phyloP scores from a whole-genome alignment of 306 rosid species.

The Herpetospermum pedunculosum region DNA sequence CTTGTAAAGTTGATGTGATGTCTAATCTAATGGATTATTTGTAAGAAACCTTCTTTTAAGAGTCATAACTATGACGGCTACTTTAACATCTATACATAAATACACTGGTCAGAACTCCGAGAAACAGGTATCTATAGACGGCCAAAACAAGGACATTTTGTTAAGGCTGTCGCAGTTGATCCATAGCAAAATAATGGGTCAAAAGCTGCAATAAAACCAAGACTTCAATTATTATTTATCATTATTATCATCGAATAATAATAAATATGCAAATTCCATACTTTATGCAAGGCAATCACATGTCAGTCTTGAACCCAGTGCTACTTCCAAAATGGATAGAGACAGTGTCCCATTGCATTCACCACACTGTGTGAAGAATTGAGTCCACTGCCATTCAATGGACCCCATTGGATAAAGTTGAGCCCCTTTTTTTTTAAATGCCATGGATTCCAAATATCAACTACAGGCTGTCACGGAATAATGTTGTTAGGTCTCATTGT shows the following conservation, averaged over 20 bases:
- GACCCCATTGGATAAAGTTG: background rate
- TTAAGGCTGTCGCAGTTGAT: background rate
- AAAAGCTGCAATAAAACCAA: background rate
- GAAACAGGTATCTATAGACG: background rate
- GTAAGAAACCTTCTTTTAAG: background rate
- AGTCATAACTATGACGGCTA: background rate
- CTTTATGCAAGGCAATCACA: background rate
- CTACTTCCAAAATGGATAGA: background rate
- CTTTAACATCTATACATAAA: background rate
- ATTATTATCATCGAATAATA: background rate
- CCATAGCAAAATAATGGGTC: background rate
- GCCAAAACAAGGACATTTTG: background rate
- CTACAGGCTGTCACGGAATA: background rate
- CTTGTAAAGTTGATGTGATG: background rate
- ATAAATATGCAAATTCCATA: background rate
- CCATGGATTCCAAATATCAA: background rate
- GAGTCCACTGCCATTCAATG: background rate
- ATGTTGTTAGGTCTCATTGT: too few species aligned
- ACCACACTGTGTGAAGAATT: background rate
- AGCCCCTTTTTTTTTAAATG: background rate
- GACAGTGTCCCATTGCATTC: background rate
- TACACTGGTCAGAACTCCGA: background rate
- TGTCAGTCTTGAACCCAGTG: background rate
- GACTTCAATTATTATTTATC: background rate
- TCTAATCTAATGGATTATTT: background rate